Conservation (phyloP, 2,329 filamentous ascomycete species). For the Hypoxylon sp. region DNA sequence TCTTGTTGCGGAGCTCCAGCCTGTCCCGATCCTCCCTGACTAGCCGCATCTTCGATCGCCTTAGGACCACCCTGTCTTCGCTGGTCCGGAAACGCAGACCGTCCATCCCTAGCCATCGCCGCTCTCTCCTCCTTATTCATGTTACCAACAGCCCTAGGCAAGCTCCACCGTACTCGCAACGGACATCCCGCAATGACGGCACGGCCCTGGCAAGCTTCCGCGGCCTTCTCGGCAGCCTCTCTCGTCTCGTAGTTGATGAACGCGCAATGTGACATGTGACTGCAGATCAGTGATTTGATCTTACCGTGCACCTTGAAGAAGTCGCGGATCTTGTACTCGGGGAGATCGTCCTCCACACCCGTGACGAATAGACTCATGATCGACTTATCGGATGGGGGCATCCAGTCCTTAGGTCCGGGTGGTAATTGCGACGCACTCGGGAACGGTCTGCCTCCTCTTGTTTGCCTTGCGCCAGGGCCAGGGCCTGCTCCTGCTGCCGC, state of each 20-base stretch:
- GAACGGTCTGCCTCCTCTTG: slow-evolving; percentile 71
- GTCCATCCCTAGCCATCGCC: slow-evolving; percentile 84
- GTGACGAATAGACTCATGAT: slow-evolving; percentile 96
- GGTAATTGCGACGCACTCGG: slow-evolving; percentile 81
- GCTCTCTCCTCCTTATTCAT: slow-evolving; percentile 89
- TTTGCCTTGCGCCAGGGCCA: slow-evolving; percentile 60
- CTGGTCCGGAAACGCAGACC: slow-evolving; percentile 66
- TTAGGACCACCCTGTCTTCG: slow-evolving; percentile 56
- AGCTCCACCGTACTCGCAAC: slow-evolving; percentile 90
- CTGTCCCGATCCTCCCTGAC: slow-evolving; percentile 50
- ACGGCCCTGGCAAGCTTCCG: slow-evolving; percentile 86
- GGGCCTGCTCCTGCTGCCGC: slow-evolving; percentile 64
- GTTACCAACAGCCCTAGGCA: slow-evolving; percentile 90
- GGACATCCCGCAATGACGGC: slow-evolving; percentile 93
- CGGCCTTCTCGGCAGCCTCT: slow-evolving; percentile 87
- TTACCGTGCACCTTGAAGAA: slow-evolving; percentile 93
- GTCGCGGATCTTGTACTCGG: slow-evolving; percentile 89
- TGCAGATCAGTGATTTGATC: slow-evolving; percentile 93
- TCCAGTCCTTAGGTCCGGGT: slow-evolving; percentile 86
- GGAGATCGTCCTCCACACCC: slow-evolving; percentile 94
- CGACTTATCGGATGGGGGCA: slow-evolving; percentile 85
- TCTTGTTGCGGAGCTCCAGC: slow-evolving; percentile 49
- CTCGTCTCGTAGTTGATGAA: slow-evolving; percentile 95
- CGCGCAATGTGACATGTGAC: slow-evolving; percentile 96
- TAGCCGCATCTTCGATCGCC: slow-evolving; percentile 53